Evolutionary conservation across 1,284 basidiomycete genomes (phyloP), one percentile per base, ranked within the genome.

Genomic region (Moniliophthora roreri): DNA sequence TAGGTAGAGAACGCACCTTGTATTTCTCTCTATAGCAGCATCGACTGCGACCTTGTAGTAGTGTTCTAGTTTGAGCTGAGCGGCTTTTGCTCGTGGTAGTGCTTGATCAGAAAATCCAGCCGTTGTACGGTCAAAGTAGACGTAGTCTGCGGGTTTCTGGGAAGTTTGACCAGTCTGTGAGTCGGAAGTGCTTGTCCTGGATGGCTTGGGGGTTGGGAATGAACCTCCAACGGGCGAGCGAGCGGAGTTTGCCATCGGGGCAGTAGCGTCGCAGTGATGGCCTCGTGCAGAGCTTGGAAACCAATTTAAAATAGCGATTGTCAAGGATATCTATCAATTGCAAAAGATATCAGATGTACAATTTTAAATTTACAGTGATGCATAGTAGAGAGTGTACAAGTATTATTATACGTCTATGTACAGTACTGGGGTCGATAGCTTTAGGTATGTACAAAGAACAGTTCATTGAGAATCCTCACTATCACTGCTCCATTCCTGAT

Each of bases 41-140:
- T 95, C 92, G 24, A 97, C 93, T 1, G 90, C 89, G 52, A 94
- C 84, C 69, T 95, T 95, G 74, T 96, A 97, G 64, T 86, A 93
- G 66, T 93, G 85, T 70, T 96, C 93, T 49, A 96, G 77, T 71
- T 94, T 95, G 69, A 96, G 77, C 69, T 95, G 93, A 13, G 93
- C 93, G 37, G 84, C 85, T 62, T 92, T 94, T 9, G 92, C 91
- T 62, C 89, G 87, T 40, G 91, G 85, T 57, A 87, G 69, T 28
- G 89, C 87, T 52, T 85, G 81, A 54, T 90, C 85, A 21, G 85
- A 85, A 66, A 95, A 90, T 47, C 80, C 80, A 42, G 73, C 68
- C 11, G 86, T 82, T 55, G 78, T 85, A 52, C 91, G 80, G 63
- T 91, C 86, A 70, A 95, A 97, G 71, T 91, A 93, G 44, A 96